Evolutionary conservation across 2,329 filamentous ascomycete species (phyloP).

Genomic region (Ceratocystis papillata): DNA sequence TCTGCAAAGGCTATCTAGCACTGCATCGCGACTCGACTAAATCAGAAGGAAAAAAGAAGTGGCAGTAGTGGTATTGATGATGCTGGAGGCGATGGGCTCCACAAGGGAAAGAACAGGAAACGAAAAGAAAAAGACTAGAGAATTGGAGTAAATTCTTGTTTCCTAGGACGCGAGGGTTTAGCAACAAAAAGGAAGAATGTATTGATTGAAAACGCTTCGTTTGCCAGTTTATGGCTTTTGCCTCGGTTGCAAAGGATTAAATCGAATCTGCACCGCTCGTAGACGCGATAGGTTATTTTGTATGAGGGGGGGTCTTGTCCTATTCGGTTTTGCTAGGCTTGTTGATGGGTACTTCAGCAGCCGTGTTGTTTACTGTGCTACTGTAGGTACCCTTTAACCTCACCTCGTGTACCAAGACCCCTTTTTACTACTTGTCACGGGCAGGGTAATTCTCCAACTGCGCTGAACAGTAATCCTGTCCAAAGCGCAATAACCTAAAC

Average conservation of each 20-base stretch:
- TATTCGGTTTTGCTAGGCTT: background rate
- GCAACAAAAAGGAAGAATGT: constrained; percentile 10
- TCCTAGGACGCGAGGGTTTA: background rate
- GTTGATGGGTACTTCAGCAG: background rate
- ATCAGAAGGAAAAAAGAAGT: background rate
- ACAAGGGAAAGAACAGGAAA: background rate
- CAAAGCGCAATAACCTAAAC: background rate
- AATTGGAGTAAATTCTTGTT: background rate
- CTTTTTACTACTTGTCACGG: background rate
- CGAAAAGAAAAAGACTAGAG: background rate
- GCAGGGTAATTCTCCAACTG: background rate
- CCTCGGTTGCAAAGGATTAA: constrained; percentile 14
- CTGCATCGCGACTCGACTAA: constrained; percentile 1
- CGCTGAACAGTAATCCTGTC: background rate
- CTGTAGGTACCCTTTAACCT: constrained; percentile 7
- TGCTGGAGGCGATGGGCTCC: background rate
- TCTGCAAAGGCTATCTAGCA: background rate
- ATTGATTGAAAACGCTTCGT: constrained; percentile 10
- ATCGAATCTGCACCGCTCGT: background rate
- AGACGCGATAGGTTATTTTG: background rate
- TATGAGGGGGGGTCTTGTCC: background rate
- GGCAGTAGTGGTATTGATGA: background rate
- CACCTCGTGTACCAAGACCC: background rate
- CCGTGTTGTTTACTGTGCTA: background rate
- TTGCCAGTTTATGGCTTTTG: constrained; percentile 9